Evolutionary conservation across 768 basidiomycete genomes (phyloP), one percentile per base, ranked within the genome.

Genomic region (Lactarius deliciosus): DNA sequence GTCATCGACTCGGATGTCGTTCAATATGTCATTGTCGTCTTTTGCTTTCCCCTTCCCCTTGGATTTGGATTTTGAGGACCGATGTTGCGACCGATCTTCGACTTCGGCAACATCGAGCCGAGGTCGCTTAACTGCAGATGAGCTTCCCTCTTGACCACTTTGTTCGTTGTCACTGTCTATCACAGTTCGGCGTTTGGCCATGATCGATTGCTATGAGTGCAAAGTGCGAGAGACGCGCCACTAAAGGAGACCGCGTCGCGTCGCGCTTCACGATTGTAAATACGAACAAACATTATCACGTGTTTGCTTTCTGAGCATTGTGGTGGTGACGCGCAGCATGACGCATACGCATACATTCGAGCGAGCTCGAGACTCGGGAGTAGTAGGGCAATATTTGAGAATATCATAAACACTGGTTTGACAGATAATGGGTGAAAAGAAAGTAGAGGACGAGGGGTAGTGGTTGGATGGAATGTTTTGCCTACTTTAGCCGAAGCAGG

Each of bases 151-250:
- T 34, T 36, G 41, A 20, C 30, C 40, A 38, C 61, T 68, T 45
- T 60, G 66, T 30, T 74, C 68, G 28, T 60, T 43, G 66, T 71
- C 69, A 57, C 65, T 67, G 43, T 71, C 69, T 50, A 62, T 57
- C 10, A 62, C 50, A 4, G 65, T 60, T 47, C 70, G 61, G 41
- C 71, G 70, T 47, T 72, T 72, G 47, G 53, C 55, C 63, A 69
- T 68, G 58, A 40, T 30, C 38, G 25, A 53, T 53, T 53, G 7
- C 56, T 57, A 4, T 6, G 58, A 28, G 40, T 25, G 15, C 7
- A 40, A 34, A 22, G 45, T 36, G 45, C 7, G 45, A 34, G 54
- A 20, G 56, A 43, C 58, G 60, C 47, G 54, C 30, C 15, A 18
- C 8, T 28, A 43, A 25, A 47, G 38, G 38, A 15, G 40, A 45